These are phyloP conservation scores for Mycogone perniciosa DNA, from an alignment of 2,329 filamentous ascomycete species.

Conservation along the genomic window DNA sequence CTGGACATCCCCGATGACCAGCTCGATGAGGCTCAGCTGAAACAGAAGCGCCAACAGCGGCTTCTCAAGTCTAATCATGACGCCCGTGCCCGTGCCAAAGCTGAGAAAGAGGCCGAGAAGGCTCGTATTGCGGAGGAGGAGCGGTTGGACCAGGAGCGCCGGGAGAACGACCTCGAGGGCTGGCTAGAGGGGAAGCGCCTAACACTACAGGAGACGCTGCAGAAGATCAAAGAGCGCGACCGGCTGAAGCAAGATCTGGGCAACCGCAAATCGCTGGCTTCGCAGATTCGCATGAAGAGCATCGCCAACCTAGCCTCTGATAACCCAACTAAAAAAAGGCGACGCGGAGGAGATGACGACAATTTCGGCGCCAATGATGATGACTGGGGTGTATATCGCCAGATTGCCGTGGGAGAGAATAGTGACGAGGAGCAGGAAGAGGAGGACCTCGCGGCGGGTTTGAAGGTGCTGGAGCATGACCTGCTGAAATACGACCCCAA, in stretches of 20 bases:
- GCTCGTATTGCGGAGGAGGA: slow-evolving; percentile 77
- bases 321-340: slow-evolving; percentile 73
- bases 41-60: slow-evolving; percentile 87
- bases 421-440: slow-evolving; percentile 91
- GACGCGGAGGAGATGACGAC: slow-evolving; percentile 86
- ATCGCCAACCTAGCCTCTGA: slow-evolving; percentile 95
- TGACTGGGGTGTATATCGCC: slow-evolving; percentile 95
- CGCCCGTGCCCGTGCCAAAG: slow-evolving; percentile 86
- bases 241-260: slow-evolving; percentile 89
- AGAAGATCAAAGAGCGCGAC: slow-evolving; percentile 89
- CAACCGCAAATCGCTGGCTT: slow-evolving; percentile 92
- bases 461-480: slow-evolving; percentile 76
- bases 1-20: slow-evolving; percentile 87
- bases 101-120: slow-evolving; percentile 90
- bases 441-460: slow-evolving; percentile 67
- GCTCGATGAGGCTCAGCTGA: slow-evolving; percentile 83
- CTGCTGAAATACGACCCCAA: slow-evolving; percentile 78
- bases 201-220: slow-evolving; percentile 62
- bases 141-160: slow-evolving; percentile 72
- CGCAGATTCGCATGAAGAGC: slow-evolving; percentile 96
- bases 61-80: slow-evolving; percentile 94
- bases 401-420: slow-evolving; percentile 75
- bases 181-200: slow-evolving; percentile 82
- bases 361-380: slow-evolving; percentile 96
- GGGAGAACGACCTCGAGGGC: slow-evolving; percentile 74